phyloP scores from a whole-genome alignment of 306 rosid genomes.

The Cucurbita moschata region DNA sequence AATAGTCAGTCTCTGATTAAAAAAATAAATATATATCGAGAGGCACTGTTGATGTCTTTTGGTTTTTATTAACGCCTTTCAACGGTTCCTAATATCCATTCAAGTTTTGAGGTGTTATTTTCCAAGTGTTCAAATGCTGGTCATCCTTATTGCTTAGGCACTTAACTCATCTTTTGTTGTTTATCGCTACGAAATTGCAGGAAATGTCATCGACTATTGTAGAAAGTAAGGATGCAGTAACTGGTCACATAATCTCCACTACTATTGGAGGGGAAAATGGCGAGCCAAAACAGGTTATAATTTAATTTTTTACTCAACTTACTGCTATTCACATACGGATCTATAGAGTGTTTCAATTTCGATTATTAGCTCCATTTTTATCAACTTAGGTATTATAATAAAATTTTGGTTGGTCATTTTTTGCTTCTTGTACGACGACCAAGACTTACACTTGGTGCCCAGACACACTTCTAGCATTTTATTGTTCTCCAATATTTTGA shows the following conservation, averaged over 20 bases:
- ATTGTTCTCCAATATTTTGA: not conserved
- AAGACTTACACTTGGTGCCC: not conserved
- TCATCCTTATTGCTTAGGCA: not conserved
- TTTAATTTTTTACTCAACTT: conserved; percentile 3
- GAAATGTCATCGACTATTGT: conserved; percentile 65
- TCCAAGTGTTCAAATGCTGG: not conserved
- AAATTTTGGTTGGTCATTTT: not conserved
- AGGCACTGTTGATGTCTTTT: conserved; percentile 23
- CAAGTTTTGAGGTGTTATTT: not conserved
- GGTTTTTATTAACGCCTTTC: not conserved
- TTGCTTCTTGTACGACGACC: not conserved
- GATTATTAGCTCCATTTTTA: not conserved
- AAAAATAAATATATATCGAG: not conserved
- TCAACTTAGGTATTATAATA: not conserved
- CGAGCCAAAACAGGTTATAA: conserved; percentile 70
- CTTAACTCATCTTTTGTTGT: not conserved
- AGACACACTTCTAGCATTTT: not conserved
- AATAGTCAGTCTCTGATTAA: not conserved
- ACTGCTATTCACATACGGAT: not conserved
- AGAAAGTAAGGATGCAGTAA: conserved; percentile 67
- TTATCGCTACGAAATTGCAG: conserved; percentile 32
- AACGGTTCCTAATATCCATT: not conserved
- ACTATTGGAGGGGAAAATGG: conserved; percentile 97
- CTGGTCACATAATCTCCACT: conserved; percentile 87
- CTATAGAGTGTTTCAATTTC: not conserved